Conservation (phyloP, 495 filamentous ascomycete species). For the Xylaria telfairii region DNA sequence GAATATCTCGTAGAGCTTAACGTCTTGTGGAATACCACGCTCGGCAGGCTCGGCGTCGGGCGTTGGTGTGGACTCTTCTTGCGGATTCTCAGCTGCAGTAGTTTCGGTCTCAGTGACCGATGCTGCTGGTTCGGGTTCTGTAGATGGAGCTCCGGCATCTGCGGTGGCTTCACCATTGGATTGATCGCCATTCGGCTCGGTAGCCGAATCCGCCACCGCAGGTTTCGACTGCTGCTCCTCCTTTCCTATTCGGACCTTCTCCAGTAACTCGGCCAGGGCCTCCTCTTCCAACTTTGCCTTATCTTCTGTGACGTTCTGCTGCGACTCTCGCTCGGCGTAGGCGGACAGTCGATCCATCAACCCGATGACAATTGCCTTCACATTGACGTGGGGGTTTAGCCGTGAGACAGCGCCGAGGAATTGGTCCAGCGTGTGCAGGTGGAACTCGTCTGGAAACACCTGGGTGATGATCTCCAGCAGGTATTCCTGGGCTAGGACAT, state of each 20-base stretch:
- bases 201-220: slow-evolving; percentile 26
- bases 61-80: slow-evolving; percentile 40
- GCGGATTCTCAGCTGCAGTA: slow-evolving; percentile 46
- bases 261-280: slow-evolving; percentile 74
- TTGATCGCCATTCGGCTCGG: slow-evolving; percentile 41
- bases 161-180: slow-evolving; percentile 37
- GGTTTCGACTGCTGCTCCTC: slow-evolving; percentile 49
- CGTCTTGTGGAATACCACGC: slow-evolving; percentile 76
- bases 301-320: slow-evolving; percentile 72
- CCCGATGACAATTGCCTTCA: slow-evolving; percentile 97
- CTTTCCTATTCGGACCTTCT: slow-evolving; percentile 76
- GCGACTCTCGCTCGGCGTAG: slow-evolving; percentile 87
- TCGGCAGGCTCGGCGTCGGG: slow-evolving; percentile 68
- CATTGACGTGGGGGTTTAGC: slow-evolving; percentile 92
- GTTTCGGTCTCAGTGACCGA: slow-evolving; percentile 52
- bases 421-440: slow-evolving; percentile 93
- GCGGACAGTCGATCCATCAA: slow-evolving; percentile 95
- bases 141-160: slow-evolving; percentile 43
- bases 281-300: slow-evolving; percentile 81
- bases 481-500: slow-evolving; percentile 97
- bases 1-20: slow-evolving; percentile 96
- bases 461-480: slow-evolving; percentile 97
- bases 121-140: slow-evolving; percentile 42
- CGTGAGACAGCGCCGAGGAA: slow-evolving; percentile 89
- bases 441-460: slow-evolving; percentile 98